Percentiles rank a stretch among this genome's conserved stretches.
Evolutionary conservation across 768 basidiomycete species (phyloP).

Genomic region (Kwoniella pini): DNA sequence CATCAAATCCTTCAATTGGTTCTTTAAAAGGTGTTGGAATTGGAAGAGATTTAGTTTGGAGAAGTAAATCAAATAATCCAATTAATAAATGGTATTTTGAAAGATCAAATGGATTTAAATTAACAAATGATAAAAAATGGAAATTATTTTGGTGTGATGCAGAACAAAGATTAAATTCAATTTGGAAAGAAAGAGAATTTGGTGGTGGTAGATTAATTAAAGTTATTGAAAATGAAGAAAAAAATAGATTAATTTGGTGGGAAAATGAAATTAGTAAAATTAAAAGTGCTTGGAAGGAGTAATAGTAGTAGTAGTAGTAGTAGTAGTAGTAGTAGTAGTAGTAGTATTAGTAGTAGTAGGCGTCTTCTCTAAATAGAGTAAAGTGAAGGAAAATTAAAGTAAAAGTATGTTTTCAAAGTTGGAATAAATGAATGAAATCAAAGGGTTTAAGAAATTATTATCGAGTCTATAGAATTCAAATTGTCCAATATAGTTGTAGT

Average conservation of each 20-base stretch:
- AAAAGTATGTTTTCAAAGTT: too few relatives aligned
- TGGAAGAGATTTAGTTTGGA: slow-evolving; percentile 95
- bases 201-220: slow-evolving; percentile 58
- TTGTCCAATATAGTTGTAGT: background rate
- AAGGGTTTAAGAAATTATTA: too few relatives aligned
- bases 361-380: too few relatives aligned
- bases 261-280: slow-evolving; percentile 61
- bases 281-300: slow-evolving; percentile 11
- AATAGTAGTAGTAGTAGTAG: background rate
- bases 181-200: slow-evolving; percentile 44
- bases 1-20: slow-evolving; percentile 86
- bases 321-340: too few relatives aligned
- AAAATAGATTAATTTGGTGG: slow-evolving; percentile 71
- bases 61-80: slow-evolving; percentile 86
- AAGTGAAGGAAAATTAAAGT: too few relatives aligned
- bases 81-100: slow-evolving; percentile 99
- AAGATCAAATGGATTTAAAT: slow-evolving; percentile 81
- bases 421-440: too few relatives aligned
- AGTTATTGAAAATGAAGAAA: slow-evolving; percentile 63
- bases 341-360: too few relatives aligned
- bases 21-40: slow-evolving; percentile 85
- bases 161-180: slow-evolving; percentile 71
- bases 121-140: slow-evolving; percentile 61
- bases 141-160: slow-evolving; percentile 98
- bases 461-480: background rate